These are phyloP conservation scores for Anisogramma anomala DNA, from an alignment of 2,329 filamentous ascomycete genomes.

Conservation along the genomic window DNA sequence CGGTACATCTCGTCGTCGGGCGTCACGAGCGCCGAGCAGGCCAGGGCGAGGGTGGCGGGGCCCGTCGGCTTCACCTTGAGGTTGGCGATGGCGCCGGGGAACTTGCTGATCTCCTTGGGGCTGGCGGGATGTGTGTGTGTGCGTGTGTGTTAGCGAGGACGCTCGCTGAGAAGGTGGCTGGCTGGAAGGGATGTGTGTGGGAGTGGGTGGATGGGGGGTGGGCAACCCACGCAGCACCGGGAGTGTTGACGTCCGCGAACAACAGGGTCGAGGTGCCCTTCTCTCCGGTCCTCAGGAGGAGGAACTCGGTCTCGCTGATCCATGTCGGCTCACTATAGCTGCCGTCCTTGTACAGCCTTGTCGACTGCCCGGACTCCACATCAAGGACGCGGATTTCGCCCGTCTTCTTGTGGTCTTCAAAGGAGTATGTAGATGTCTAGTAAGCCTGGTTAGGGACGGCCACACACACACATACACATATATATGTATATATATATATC, in stretches of 20 bases:
- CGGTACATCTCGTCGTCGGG: constrained; percentile 60
- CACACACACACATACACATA: too few relatives aligned
- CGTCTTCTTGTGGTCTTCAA: constrained; percentile 58
- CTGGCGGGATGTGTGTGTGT: constrained; percentile 20
- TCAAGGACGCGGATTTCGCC: constrained; percentile 60
- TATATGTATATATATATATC: too few relatives aligned
- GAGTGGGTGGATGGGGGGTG: not conserved
- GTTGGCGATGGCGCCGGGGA: constrained; percentile 45
- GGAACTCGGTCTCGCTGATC: constrained; percentile 55
- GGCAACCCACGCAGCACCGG: constrained; percentile 30
- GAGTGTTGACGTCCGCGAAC: constrained; percentile 26
- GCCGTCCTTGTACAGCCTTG: constrained; percentile 51
- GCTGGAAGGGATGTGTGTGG: too few relatives aligned
- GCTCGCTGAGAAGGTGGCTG: too few relatives aligned
- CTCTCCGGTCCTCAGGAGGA: constrained; percentile 40
- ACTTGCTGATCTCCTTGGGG: constrained; percentile 34
- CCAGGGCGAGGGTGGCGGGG: constrained; percentile 40
- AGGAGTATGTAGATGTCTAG: constrained; percentile 64
- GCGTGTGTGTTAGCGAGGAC: not conserved
- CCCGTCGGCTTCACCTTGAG: constrained; percentile 44
- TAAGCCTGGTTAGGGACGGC: not conserved
- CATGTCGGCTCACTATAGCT: constrained; percentile 62
- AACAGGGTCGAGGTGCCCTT: constrained; percentile 37
- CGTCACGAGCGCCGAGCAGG: constrained; percentile 52
- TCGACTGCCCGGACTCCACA: constrained; percentile 53